Evolutionary conservation across 257 asterid species (phyloP).

Genomic region (Scutellaria minor): DNA sequence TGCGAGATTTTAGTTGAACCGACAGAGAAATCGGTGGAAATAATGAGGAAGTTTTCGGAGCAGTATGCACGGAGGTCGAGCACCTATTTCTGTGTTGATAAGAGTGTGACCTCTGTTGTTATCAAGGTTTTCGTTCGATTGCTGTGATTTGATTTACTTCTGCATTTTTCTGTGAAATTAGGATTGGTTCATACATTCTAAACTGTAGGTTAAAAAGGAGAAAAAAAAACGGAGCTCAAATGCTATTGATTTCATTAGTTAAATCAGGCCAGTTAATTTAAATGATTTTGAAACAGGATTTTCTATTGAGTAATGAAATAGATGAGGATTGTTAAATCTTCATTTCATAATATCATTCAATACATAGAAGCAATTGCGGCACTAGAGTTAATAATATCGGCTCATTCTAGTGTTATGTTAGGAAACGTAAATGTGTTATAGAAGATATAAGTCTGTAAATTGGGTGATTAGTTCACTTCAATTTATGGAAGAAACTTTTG

Average conservation of each 20-base stretch:
- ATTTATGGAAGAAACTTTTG: not conserved
- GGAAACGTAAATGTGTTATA: not conserved
- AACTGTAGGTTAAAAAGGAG: not conserved
- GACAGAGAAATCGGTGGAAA: constrained; percentile 86
- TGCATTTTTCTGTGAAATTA: constrained; percentile 11
- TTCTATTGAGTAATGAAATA: not conserved
- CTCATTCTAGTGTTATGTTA: not conserved
- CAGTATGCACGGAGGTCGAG: constrained; percentile 93
- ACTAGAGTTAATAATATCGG: too few species aligned
- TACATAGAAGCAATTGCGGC: too few species aligned
- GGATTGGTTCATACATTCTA: not conserved
- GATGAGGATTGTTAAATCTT: too few species aligned
- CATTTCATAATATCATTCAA: too few species aligned
- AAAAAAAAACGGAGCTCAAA: constrained; percentile 3
- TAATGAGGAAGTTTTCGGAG: constrained; percentile 99
- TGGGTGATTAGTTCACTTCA: not conserved
- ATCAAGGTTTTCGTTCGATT: constrained; percentile 58
- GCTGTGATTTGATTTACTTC: not conserved
- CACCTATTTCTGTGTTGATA: constrained; percentile 90
- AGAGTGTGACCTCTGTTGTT: constrained; percentile 91
- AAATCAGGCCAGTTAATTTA: not conserved
- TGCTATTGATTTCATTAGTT: constrained; percentile 21
- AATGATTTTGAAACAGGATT: not conserved
- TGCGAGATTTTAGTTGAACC: constrained; percentile 67
- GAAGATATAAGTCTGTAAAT: not conserved